Evolutionary conservation across 2,329 filamentous ascomycete genomes (phyloP), one percentile per base, ranked within the genome.

Genomic region (Geoglossum cookeanum): DNA sequence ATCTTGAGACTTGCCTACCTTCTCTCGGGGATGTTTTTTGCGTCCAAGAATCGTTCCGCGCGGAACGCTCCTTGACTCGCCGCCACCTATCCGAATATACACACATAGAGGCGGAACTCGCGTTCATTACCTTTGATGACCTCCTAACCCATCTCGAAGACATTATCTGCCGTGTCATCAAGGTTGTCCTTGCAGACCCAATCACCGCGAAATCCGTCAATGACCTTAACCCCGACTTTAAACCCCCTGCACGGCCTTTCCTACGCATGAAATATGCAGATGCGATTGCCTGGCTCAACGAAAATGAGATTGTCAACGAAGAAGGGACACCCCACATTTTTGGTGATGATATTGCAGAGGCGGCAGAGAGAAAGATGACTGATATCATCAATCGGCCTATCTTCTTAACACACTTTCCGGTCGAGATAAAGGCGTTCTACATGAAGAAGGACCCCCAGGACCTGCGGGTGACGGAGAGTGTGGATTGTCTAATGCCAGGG

Each of bases 381-480:
- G 92, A 98, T 69, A 85, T 84, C 64, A 94, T 98, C 76, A 92
- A 94, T 81, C 76, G 81, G 57, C 92, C 92, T 60, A 95, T 98
- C 70, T 87, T 97, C 75, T 78, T 97, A 47, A 97, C 91, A 1
- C 91, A 97, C 73, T 98, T 98, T 80, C 92, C 92, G 22, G 83
- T 83, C 59, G 88, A 91, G 74, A 95, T 98, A 78, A 98, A 98
- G 78, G 86, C 92, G 1, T 98, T 98, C 71, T 98, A 98, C 78
- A 98, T 98, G 92, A 84, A 90, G 72, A 90, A 85, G 72, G 92
- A 91, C 64, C 75, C 77, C 48, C 72, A 78, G 33, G 92, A 98
- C 67, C 74, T 72, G 33, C 80, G 90, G 30, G 88, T 96, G 32
- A 98, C 92, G 0, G 91, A 98, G 76, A 88, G 82, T 60, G 91